A percentile compares a stretch with the other conserved stretches of the same genome.
Conservation (phyloP, 805 yeast species). For the Candida taoyuanica region DNA sequence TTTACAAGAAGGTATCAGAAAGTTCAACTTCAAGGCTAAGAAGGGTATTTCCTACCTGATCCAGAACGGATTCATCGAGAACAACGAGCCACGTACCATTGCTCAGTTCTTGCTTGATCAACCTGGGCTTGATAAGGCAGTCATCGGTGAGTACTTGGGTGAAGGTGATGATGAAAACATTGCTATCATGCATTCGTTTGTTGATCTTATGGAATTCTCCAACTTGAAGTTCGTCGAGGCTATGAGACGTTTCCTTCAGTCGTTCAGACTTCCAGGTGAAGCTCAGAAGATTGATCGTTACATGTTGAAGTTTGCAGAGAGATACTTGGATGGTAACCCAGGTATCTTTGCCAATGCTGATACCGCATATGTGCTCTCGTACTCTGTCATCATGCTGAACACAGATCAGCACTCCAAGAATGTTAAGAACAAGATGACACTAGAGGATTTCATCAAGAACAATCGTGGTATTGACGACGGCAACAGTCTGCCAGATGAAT, state of each 20-base stretch:
- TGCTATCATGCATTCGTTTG: conserved; percentile 88
- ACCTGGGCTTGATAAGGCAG: conserved; percentile 76
- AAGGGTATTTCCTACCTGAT: conserved; percentile 66
- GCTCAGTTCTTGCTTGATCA: conserved; percentile 72
- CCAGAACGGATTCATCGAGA: conserved; percentile 56
- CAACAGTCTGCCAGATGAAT: conserved; percentile 71
- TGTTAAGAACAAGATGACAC: conserved; percentile 80
- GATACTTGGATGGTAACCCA: conserved; percentile 86
- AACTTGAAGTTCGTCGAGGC: conserved; percentile 75
- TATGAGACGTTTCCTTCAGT: conserved; percentile 75
- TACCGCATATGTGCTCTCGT: conserved; percentile 87
- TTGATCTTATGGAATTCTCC: conserved; percentile 78
- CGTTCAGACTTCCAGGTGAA: conserved; percentile 94
- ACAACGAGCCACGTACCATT: conserved; percentile 59
- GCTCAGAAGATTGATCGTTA: conserved; percentile 96
- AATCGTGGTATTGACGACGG: conserved; percentile 93
- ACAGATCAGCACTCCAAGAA: conserved; percentile 92
- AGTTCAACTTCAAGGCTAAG: conserved; percentile 82
- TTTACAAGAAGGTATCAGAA: conserved; percentile 67
- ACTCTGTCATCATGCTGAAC: conserved; percentile 87
- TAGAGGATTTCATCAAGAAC: conserved; percentile 80
- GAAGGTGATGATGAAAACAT: conserved; percentile 78
- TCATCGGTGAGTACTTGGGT: conserved; percentile 88
- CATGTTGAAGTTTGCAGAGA: conserved; percentile 94
- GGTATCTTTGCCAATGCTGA: conserved; percentile 87